A percentile compares a stretch with the other conserved stretches of the same genome.
Conservation (phyloP, 257 asterid species). For the Jaltomata sinuosa region DNA sequence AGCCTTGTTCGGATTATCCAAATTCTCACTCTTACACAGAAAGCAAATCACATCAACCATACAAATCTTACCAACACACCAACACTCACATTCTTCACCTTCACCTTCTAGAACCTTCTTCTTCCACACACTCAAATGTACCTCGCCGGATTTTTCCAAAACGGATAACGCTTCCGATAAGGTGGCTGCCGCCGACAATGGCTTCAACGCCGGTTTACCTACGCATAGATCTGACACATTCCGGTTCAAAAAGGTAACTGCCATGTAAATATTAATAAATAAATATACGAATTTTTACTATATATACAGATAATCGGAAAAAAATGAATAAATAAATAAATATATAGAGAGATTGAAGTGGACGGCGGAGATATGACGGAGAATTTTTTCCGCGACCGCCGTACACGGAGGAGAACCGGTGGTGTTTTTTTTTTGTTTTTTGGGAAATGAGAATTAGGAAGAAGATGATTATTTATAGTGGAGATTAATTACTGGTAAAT, state of each 20-base stretch:
- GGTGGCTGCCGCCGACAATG: conserved; percentile 39
- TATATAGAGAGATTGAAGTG: neutral
- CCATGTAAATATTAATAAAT: conserved; percentile 38
- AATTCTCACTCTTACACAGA: conserved; percentile 46
- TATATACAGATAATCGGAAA: neutral
- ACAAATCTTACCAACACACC: conserved; percentile 60
- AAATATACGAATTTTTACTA: neutral
- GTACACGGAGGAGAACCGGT: neutral
- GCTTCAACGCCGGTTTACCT: conserved; percentile 67
- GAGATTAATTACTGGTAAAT: neutral
- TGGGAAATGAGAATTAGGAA: neutral
- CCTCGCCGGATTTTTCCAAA: conserved; percentile 36
- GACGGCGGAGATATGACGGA: neutral
- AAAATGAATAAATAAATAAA: too few species aligned
- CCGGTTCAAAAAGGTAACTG: conserved; percentile 45
- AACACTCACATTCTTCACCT: conserved; percentile 8
- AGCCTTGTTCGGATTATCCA: conserved; percentile 45
- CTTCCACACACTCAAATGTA: conserved; percentile 53
- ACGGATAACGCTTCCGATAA: conserved; percentile 39
- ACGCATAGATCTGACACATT: conserved; percentile 69
- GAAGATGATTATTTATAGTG: neutral
- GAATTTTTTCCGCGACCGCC: neutral
- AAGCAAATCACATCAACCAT: conserved; percentile 53
- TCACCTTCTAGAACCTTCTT: neutral
- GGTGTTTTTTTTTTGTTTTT: neutral